These are phyloP conservation scores for Fusarium domesticum DNA, from an alignment of 2,329 filamentous ascomycete species.

Conservation along the genomic window DNA sequence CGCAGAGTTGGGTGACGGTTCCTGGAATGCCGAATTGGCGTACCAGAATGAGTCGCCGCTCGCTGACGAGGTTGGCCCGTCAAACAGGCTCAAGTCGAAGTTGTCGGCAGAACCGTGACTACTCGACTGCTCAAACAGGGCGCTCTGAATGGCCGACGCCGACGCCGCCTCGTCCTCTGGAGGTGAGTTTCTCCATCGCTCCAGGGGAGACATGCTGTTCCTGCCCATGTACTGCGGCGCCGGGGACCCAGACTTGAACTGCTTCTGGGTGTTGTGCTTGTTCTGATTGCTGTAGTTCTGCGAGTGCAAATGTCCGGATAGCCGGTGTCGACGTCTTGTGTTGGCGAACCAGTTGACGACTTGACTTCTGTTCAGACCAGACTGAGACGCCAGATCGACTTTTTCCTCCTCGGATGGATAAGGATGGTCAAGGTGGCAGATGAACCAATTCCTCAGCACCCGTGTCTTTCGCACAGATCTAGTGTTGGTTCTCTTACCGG, in stretches of 20 bases:
- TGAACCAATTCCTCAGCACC: conserved; percentile 45
- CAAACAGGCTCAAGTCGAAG: conserved; percentile 14
- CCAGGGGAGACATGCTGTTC: conserved; percentile 43
- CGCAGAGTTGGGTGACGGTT: conserved; percentile 28
- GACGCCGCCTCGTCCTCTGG: conserved; percentile 45
- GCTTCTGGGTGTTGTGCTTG: conserved; percentile 3
- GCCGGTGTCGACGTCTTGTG: conserved; percentile 45
- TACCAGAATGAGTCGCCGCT: conserved; percentile 32
- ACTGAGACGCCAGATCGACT: conserved; percentile 37
- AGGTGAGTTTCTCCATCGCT: conserved; percentile 42
- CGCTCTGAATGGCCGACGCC: conserved; percentile 38
- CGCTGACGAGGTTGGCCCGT: conserved; percentile 32
- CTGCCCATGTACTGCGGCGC: conserved; percentile 36
- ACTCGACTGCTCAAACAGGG: conserved; percentile 21
- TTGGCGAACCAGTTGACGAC: conserved; percentile 52
- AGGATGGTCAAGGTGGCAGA: conserved; percentile 43
- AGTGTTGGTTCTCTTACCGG: conserved; percentile 35
- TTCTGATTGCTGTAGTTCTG: conserved; percentile 23
- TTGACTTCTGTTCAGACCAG: conserved; percentile 44
- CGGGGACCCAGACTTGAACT: conserved; percentile 41
- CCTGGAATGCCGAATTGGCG: conserved; percentile 13
- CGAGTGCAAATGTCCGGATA: conserved; percentile 27
- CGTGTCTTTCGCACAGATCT: conserved; percentile 46
- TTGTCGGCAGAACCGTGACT: conserved; percentile 17
- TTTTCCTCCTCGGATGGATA: conserved; percentile 50